Evolutionary conservation across 2,329 filamentous ascomycete species (phyloP).

Genomic region (Fusarium napiforme): DNA sequence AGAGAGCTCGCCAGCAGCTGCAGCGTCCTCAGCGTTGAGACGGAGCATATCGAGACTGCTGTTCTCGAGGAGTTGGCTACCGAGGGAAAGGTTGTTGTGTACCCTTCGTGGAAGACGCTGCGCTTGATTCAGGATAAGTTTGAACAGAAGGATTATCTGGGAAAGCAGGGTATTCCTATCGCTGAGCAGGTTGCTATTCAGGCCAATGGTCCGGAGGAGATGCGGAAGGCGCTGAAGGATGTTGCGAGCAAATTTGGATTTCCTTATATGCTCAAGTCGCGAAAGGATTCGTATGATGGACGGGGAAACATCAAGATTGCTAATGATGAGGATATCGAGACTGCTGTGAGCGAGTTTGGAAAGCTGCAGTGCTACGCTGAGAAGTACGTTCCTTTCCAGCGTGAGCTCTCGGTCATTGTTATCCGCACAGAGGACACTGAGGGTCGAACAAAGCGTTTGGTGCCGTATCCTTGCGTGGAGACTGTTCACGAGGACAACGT

Average conservation of each 20-base stretch:
- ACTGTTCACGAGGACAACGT: conserved; percentile 96
- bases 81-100: conserved; percentile 66
- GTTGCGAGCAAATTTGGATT: conserved; percentile 76
- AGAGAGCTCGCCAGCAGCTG: conserved; percentile 79
- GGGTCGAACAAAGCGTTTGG: conserved; percentile 59
- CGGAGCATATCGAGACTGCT: conserved; percentile 93
- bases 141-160: conserved; percentile 84
- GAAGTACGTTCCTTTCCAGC: conserved; percentile 85
- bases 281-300: conserved; percentile 94
- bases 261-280: conserved; percentile 92
- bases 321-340: conserved; percentile 60
- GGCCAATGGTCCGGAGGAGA: conserved; percentile 62
- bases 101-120: conserved; percentile 88
- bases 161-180: conserved; percentile 74
- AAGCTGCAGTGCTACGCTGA: conserved; percentile 85
- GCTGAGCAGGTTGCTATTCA: conserved; percentile 76
- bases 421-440: conserved; percentile 82
- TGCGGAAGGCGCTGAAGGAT: conserved; percentile 68
- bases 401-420: conserved; percentile 94
- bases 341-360: conserved; percentile 76
- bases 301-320: conserved; percentile 70
- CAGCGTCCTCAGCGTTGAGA: conserved; percentile 91
- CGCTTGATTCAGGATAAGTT: conserved; percentile 95
- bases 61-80: conserved; percentile 85
- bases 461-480: conserved; percentile 90